Conservation (phyloP, 2,329 filamentous ascomycete species). For the Mollisia scopiformis region DNA sequence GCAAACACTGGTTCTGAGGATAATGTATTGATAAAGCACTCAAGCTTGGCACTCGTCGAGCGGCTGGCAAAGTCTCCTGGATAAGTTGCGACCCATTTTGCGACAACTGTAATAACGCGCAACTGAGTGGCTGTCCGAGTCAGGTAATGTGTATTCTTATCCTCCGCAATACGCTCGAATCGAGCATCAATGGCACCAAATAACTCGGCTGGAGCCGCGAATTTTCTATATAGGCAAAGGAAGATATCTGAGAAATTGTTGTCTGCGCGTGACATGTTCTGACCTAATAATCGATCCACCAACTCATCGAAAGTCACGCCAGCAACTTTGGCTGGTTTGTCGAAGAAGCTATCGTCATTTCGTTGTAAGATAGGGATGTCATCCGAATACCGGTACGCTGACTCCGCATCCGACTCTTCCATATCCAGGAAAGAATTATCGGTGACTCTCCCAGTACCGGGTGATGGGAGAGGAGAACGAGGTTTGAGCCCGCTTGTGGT, state of each 20-base stretch:
- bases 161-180: slow-evolving; percentile 71
- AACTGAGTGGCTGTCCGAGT: slow-evolving; percentile 81
- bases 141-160: slow-evolving; percentile 69
- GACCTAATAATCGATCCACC: slow-evolving; percentile 83
- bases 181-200: slow-evolving; percentile 78
- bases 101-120: slow-evolving; percentile 80
- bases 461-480: slow-evolving; percentile 27
- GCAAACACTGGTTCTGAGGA: slow-evolving; percentile 80
- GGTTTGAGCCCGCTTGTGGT: slow-evolving; percentile 13
- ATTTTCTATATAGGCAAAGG: slow-evolving; percentile 91
- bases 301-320: slow-evolving; percentile 70
- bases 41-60: slow-evolving; percentile 70
- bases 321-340: slow-evolving; percentile 51
- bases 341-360: slow-evolving; percentile 64
- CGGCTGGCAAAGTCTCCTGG: slow-evolving; percentile 90
- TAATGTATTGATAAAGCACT: slow-evolving; percentile 76
- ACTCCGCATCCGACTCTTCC: slow-evolving; percentile 72
- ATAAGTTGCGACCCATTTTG: slow-evolving; percentile 87
- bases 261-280: slow-evolving; percentile 85
- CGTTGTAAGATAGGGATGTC: slow-evolving; percentile 69
- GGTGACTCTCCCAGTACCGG: slow-evolving; percentile 17
- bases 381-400: slow-evolving; percentile 66
- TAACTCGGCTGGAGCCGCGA: slow-evolving; percentile 79
- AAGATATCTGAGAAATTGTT: slow-evolving; percentile 88
- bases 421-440: slow-evolving; percentile 35